Base-by-base conservation (phyloP, 192 early-diverging fungal species). In the Mortierella antarctica region DNA sequence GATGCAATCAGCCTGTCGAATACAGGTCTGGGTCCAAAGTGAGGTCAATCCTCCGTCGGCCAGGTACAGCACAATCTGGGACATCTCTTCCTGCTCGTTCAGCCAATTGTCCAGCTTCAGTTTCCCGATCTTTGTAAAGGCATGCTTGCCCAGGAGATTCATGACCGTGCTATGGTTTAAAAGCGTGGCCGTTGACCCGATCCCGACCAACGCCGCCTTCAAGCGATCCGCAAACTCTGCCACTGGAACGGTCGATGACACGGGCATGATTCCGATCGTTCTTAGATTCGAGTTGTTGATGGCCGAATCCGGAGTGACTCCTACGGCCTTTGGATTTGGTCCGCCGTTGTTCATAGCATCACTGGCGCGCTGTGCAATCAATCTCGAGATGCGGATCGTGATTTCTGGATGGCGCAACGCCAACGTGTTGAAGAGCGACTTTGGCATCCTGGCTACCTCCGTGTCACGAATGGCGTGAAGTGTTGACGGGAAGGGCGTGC, bases 401-500 rank as follows among this genome's bases (percentile, higher is more conserved):
- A 99, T 94, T 46, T 93, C 94, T 4, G 98, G 97, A 65, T 97
- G 92, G 18, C 92, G 86, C 50, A 91, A 78, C 31, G 97, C 94
- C 53, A 99, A 89, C 17, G 96, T 93, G 70, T 95, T 93, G 82
- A 99, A 98, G 52, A 99, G 86, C 1, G 96, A 95, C 56, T 94
- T 95, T 7, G 98, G 98, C 85, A 99, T 93, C 13, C 97, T 89
- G 20, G 96, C 96, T 23, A 99, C 88, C 84, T 99, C 97, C 0
- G 96, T 92, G 76, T 99, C 98, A 51, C 98, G 92, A 70, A 99
- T 99, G 3, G 98, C 98, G 70, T 99, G 97, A 31, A 99, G 85
- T 7, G 96, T 99, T 20, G 91, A 92, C 18, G 89, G 89, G 53
- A 94, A 90, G 4, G 90, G 88, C 13, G 87, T 83, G 40, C 83